Evolutionary conservation across 2,329 filamentous ascomycete species (phyloP), one percentile per base, ranked within the genome.

Genomic region (Pseudogymnoascus sp.): DNA sequence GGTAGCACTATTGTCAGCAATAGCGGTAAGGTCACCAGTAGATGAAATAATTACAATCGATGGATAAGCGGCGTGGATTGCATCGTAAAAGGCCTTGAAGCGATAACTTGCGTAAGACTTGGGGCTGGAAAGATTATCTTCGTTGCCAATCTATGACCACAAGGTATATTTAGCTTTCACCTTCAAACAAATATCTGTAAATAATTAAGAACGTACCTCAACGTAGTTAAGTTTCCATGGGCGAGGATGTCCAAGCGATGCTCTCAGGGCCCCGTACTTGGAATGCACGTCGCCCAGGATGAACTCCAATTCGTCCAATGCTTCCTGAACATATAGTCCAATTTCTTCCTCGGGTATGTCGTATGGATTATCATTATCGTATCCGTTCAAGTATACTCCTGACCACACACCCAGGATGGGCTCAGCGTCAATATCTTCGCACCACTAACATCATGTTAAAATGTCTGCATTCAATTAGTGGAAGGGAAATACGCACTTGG

Each of bases 291-390:
- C 71, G 0, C 80, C 80, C 42, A 77, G 74, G 18, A 82, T 70
- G 67, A 82, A 82, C 65, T 83, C 79, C 25, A 83, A 72, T 65
- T 82, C 79, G 64, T 82, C 73, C 37, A 82, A 67, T 1, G 76
- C 78, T 62, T 78, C 76, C 9, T 81, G 70, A 10, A 83, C 72
- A 60, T 77, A 81, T 1, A 74, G 74, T 29, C 75, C 66, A 4
- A 83, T 70, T 6, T 78, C 75, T 4, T 71, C 68, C 25, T 79
- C 73, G 9, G 78, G 66, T 7, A 76, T 75, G 3, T 74, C 72
- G 10, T 76, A 73, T 12, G 48, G 48, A 15, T 55, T 4, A 27
- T 15, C n/a, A 6, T 55, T 55, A 8, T 55, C n/a, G 18, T 55
- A 55, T n/a, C 68, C 67, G 21, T 71, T 71, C 1, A 82, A 71